Evolutionary conservation across 495 filamentous ascomycete species (phyloP).

Genomic region (Penicillium goetzii): DNA sequence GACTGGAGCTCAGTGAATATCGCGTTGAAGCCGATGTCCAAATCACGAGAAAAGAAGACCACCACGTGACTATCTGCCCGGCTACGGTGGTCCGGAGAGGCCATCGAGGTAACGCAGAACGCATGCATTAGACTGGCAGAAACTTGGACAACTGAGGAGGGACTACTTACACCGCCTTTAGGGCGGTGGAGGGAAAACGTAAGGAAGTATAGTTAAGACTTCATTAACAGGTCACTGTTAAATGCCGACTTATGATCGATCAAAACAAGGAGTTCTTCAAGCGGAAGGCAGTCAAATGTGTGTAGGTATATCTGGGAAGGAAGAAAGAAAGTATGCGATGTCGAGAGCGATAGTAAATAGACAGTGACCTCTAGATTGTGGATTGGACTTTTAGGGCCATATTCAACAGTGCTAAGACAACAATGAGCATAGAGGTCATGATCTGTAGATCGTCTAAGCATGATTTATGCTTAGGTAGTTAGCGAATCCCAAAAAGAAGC

Average conservation of each 20-base stretch:
- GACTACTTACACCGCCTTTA: not conserved
- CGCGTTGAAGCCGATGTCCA: slow-evolving; percentile 17
- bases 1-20: slow-evolving; percentile 19
- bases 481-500: too few relatives aligned
- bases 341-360: not conserved
- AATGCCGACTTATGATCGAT: not conserved
- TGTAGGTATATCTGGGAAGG: too few relatives aligned
- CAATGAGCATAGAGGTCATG: too few relatives aligned
- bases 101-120: not conserved
- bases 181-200: not conserved
- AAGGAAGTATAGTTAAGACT: too few relatives aligned
- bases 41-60: slow-evolving; percentile 20
- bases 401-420: not conserved
- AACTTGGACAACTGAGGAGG: not conserved
- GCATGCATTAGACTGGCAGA: not conserved
- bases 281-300: not conserved
- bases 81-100: not conserved
- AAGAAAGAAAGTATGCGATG: not conserved
- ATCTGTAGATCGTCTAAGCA: too few relatives aligned
- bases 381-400: not conserved
- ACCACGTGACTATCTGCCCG: slow-evolving; percentile 15
- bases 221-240: not conserved
- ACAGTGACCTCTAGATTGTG: too few relatives aligned
- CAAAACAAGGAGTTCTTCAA: not conserved
- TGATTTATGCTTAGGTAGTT: not conserved